Conservation (phyloP, 352 stramenopile species). For the Blastocystis sp. region DNA sequence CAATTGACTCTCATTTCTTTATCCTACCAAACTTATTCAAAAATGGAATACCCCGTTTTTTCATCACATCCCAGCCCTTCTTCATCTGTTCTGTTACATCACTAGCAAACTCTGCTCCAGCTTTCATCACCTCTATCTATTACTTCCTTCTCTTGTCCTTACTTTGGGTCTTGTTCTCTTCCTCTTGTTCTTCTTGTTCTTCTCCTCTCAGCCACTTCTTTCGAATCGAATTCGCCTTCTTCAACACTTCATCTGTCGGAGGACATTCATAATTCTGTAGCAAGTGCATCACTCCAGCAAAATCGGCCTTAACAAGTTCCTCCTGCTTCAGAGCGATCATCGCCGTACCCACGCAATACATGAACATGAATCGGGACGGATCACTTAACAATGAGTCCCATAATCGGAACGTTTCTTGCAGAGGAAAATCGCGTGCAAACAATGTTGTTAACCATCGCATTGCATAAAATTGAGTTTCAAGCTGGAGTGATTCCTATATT, state of each 20-base stretch:
- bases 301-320: conserved; percentile 68
- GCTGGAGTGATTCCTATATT: conserved; percentile 64
- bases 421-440: conserved; percentile 72
- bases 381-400: conserved; percentile 76
- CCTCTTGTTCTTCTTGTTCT: neutral
- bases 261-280: conserved; percentile 68
- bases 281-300: conserved; percentile 67
- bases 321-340: conserved; percentile 74
- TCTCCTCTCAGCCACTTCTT: neutral
- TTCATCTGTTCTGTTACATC: conserved; percentile 33
- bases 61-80: conserved; percentile 47
- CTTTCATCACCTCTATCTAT: neutral
- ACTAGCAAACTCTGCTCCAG: conserved; percentile 5
- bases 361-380: conserved; percentile 73
- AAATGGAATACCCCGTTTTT: conserved; percentile 5
- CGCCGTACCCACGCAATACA: conserved; percentile 73
- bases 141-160: neutral
- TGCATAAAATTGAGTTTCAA: conserved; percentile 73
- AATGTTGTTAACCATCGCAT: conserved; percentile 78
- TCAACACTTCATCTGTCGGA: conserved; percentile 60
- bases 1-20: neutral
- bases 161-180: neutral
- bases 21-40: neutral
- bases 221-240: conserved; percentile 61
- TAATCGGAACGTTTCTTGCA: conserved; percentile 74